Base-by-base conservation (phyloP, 2,329 filamentous ascomycete genomes). In the Penicillium sp. region DNA sequence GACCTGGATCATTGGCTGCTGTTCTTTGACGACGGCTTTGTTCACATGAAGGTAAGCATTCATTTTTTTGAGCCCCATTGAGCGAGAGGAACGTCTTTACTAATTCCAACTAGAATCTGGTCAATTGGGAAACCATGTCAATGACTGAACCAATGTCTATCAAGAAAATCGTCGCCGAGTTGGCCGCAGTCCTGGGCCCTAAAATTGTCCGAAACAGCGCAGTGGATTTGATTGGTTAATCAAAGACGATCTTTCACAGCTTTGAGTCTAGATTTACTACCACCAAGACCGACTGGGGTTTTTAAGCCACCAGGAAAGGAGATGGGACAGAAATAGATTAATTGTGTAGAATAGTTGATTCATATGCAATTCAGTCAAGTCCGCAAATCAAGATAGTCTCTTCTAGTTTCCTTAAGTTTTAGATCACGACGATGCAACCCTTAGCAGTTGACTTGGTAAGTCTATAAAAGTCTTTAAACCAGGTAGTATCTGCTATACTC, bases 141-240 rank as follows among this genome's bases (percentile, higher is more conserved):
- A 72, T 80, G 27, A 70, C 70, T 29, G 71, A 77, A 36, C 73
- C 78, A 3, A 72, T 76, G 48, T 76, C 78, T 0, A 68, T 81
- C 51, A 81, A 80, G 61, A 77, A 78, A 1, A 79, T 80, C 38
- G 66, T 78, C 31, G 78, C 75, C 8, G 79, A 81, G 58, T 65
- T 81, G 44, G 78, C 78, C 10, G 78, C 79, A 3, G 72, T 68
- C 9, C 63, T 81, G 47, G 79, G 79, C 1, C 75, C 75, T 19
- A 70, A 73, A n/a, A 65, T 81, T 15, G 71, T 79, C 9, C 63
- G 72, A 45, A 64, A 77, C 33, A 76, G 74, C 35, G 76, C 73
- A 0, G 75, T 77, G 29, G 73, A 76, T 12, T 53, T 78, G 41
- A 75, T 78, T 54, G 72, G 73, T 50, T 75, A 53, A 65, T 33